phyloP scores from a whole-genome alignment of 495 filamentous ascomycete species.

The Rhizodiscina lignyota region DNA sequence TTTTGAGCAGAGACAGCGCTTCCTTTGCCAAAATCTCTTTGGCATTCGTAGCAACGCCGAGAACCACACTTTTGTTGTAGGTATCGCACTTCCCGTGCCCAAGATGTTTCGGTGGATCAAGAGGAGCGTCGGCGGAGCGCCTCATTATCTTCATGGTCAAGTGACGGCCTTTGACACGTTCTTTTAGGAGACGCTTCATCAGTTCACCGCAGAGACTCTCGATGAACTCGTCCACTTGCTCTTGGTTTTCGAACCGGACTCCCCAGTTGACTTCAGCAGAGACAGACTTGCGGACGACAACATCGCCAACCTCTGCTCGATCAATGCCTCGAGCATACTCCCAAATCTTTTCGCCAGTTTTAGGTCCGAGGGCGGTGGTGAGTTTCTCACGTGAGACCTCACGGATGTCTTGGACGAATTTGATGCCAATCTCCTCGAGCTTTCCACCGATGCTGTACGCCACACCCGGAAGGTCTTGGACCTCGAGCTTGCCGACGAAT shows the following conservation, averaged over 20 bases:
- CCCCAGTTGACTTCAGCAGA: constrained; percentile 98
- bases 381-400: constrained; percentile 59
- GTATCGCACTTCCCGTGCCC: constrained; percentile 92
- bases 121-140: constrained; percentile 66
- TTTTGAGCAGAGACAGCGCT: constrained; percentile 62
- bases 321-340: constrained; percentile 88
- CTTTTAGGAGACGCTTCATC: constrained; percentile 59
- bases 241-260: constrained; percentile 78
- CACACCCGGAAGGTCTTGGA: constrained; percentile 74
- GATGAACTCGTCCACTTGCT: constrained; percentile 82
- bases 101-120: constrained; percentile 87
- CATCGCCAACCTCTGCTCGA: constrained; percentile 67
- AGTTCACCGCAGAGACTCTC: constrained; percentile 68
- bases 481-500: constrained; percentile 56
- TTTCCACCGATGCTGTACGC: constrained; percentile 71
- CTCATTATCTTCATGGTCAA: constrained; percentile 89
- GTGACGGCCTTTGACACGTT: constrained; percentile 70
- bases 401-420: constrained; percentile 65
- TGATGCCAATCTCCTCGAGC: constrained; percentile 73
- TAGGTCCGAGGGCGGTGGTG: constrained; percentile 58
- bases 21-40: constrained; percentile 56
- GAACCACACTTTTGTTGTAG: constrained; percentile 67
- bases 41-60: constrained; percentile 70
- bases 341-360: constrained; percentile 83
- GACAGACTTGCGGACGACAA: constrained; percentile 68